Conservation (phyloP, 2,329 filamentous ascomycete genomes). For the Epichloe glyceriae region DNA sequence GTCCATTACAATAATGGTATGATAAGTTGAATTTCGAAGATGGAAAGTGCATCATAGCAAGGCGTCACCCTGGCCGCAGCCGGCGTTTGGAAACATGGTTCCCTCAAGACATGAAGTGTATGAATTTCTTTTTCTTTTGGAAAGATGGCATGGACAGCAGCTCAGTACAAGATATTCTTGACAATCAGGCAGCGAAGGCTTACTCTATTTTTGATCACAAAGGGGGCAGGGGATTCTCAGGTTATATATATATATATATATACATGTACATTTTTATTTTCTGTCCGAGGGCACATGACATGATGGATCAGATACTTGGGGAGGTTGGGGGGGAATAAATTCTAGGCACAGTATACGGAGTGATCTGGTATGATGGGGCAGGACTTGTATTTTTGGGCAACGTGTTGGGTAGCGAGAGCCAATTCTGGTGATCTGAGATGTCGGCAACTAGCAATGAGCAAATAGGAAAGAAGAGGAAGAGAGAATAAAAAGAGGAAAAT, state of each 20-base stretch:
- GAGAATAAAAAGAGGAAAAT: neutral
- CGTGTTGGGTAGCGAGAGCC: neutral
- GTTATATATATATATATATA: too few relatives aligned
- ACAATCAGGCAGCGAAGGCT: too few relatives aligned
- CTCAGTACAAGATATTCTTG: too few relatives aligned
- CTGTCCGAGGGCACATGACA: too few relatives aligned
- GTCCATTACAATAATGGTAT: neutral
- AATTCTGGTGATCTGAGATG: neutral
- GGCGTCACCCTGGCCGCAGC: neutral
- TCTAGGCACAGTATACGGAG: too few relatives aligned
- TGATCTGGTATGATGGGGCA: too few relatives aligned
- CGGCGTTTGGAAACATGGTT: conserved; percentile 2
- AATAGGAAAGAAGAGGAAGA: neutral
- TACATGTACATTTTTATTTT: too few relatives aligned
- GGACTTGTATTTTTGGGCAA: neutral
- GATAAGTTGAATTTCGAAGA: neutral
- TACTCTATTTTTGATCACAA: too few relatives aligned
- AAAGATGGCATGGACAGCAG: too few relatives aligned
- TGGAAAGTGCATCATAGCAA: neutral
- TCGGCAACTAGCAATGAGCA: neutral
- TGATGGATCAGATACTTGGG: too few relatives aligned
- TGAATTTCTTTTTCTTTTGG: neutral
- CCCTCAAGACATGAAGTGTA: neutral
- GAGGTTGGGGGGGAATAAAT: too few relatives aligned
- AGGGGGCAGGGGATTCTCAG: too few relatives aligned